Evolutionary conservation across 176 grass and related monocot genomes (phyloP).

Genomic region (Oryza officinalis): DNA sequence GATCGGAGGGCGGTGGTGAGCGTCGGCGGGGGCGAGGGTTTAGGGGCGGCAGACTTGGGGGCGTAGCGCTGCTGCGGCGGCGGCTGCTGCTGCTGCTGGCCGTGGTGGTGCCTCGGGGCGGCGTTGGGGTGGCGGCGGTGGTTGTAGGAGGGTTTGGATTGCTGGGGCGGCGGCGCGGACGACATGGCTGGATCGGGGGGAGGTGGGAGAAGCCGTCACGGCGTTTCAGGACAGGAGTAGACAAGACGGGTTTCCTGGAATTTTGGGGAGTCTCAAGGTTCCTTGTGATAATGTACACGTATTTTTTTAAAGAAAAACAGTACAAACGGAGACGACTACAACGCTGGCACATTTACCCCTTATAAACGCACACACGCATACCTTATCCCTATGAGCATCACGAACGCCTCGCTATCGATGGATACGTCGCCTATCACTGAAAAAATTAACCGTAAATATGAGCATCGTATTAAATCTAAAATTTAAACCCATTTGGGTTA

Average conservation of each 20-base stretch:
- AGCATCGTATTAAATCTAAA: no score
- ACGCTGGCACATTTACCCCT: no score
- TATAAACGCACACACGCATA: no score
- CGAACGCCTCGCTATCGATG: no score
- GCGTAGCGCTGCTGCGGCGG: constrained; percentile 49
- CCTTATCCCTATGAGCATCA: no score
- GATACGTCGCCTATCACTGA: no score
- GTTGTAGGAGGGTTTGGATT: constrained; percentile 40
- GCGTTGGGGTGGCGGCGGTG: constrained; percentile 45
- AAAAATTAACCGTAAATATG: no score
- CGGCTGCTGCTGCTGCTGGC: constrained; percentile 38
- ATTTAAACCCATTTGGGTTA: no score
- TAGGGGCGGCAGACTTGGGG: constrained; percentile 50
- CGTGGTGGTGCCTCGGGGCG: constrained; percentile 26
- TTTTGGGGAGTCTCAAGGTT: background rate
- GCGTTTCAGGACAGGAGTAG: background rate
- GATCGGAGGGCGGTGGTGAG: constrained; percentile 72
- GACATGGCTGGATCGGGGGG: constrained; percentile 56
- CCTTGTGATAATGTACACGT: background rate
- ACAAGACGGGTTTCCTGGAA: background rate
- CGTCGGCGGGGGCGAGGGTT: constrained; percentile 46
- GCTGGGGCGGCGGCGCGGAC: constrained; percentile 38
- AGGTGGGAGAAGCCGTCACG: constrained; percentile 32
- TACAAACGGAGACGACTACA: no score
- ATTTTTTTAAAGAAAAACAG: no score